Base-by-base conservation (phyloP, 208 protist genomes). In the Wallacemonas rigidus region DNA sequence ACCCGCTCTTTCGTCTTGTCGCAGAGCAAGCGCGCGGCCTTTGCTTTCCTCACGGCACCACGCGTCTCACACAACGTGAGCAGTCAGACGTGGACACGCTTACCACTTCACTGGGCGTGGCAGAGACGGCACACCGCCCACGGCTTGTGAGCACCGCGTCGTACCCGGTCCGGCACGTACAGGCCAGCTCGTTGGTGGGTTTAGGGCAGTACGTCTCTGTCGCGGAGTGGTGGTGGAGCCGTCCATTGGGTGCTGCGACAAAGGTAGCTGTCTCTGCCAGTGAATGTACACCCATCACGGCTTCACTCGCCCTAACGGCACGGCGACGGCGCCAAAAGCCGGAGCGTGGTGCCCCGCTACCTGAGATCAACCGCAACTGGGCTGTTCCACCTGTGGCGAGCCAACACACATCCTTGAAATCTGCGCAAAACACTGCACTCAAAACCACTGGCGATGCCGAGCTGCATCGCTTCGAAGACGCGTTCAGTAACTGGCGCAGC, bases 11-110 rank as follows among this genome's bases (percentile, higher is more conserved):
- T 2, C 64, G 55, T 6, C 54, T 75, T 3, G 57, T 56, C 6
- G 55, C 58, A 5, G 75, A 79, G 41, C 62, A 26, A 15, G 35
- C 48, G 2, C 26, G 50, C 12, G 39, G 67, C n/a, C 63, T 79
- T n/a, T 68, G 55, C 57, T 64, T 79, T 11, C 69, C 75, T 36
- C 48, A 48, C n/a, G 75, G 62, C 4, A 54, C 69, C n/a, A 63
- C 69, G 17, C 70, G 39, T 8, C 17, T 79, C 61, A 53, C 26
- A 12, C 12, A n/a, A 38, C 7, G 8, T 6, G 7, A 8, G 17
- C 6, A 44, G 40, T 8, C 8, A 6, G 58, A 1, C 40, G 55
- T 35, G 38, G 56, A 53, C 11, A 53, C 55, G 17, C 14, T 2
- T 15, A 5, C 15, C 14, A 36, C 4, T 1, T 9, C 26, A 14